A percentile compares a stretch with the other conserved stretches of the same genome.
Evolutionary conservation across 257 asterid species (phyloP).

Genomic region (Nyctanthes arbortristis): DNA sequence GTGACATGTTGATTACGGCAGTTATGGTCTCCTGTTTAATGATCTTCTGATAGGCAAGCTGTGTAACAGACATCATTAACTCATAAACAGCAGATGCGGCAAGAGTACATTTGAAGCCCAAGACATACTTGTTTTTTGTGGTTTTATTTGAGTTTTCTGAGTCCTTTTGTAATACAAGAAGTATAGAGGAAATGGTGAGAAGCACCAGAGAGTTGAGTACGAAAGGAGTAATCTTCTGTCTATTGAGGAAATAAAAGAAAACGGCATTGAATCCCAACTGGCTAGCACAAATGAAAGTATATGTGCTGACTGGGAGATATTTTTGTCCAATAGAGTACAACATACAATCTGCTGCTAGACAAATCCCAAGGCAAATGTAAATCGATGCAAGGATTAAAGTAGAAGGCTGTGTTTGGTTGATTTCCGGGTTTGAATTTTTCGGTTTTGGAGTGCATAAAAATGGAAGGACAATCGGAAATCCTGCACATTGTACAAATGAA

Average conservation of each 20-base stretch:
- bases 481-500: slow-evolving; percentile 38
- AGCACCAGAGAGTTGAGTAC: slow-evolving; percentile 53
- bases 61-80: slow-evolving; percentile 42
- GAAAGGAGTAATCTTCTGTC: slow-evolving; percentile 63
- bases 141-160: slow-evolving; percentile 28
- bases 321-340: slow-evolving; percentile 50
- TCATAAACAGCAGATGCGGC: slow-evolving; percentile 54
- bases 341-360: slow-evolving; percentile 40
- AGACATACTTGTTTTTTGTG: slow-evolving; percentile 18
- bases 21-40: slow-evolving; percentile 43
- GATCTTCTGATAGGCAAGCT: slow-evolving; percentile 43
- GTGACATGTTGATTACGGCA: slow-evolving; percentile 37
- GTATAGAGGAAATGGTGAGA: no score
- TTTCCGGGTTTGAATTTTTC: neutral
- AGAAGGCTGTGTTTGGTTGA: neutral
- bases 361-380: no score
- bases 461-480: slow-evolving; percentile 51
- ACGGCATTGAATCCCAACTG: slow-evolving; percentile 67
- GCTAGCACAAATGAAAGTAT: slow-evolving; percentile 48
- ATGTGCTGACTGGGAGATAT: slow-evolving; percentile 61
- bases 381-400: slow-evolving; percentile 13
- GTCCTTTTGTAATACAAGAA: slow-evolving; percentile 52
- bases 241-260: slow-evolving; percentile 57
- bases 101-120: slow-evolving; percentile 49
- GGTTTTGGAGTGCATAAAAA: slow-evolving; percentile 19